Conservation (phyloP, 1,284 basidiomycete genomes). For the Moniliophthora roreri region DNA sequence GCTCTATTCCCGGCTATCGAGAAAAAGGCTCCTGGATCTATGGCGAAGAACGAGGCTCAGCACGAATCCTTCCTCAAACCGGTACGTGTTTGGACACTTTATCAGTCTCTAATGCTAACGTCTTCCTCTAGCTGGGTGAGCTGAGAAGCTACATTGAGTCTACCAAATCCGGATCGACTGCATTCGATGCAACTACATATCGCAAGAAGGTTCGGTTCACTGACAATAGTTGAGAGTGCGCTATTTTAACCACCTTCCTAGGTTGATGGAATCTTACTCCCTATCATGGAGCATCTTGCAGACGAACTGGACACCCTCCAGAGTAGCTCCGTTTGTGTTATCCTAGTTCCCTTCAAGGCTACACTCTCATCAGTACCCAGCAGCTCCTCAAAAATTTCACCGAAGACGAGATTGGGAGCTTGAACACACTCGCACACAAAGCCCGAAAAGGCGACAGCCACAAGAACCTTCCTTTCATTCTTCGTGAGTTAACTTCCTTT, state of each 20-base stretch:
- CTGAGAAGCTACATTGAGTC: constrained; percentile 16
- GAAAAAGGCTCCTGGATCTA: constrained; percentile 15
- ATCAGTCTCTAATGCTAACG: neutral
- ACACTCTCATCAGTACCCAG: neutral
- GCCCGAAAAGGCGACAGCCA: constrained; percentile 13
- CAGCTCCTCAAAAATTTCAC: constrained; percentile 17
- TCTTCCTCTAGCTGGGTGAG: constrained; percentile 11
- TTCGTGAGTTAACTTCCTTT: constrained; percentile 13
- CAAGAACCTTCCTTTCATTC: constrained; percentile 18
- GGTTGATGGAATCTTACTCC: constrained; percentile 17
- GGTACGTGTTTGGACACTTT: constrained; percentile 1
- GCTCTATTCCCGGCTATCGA: constrained; percentile 17
- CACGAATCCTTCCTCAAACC: constrained; percentile 17
- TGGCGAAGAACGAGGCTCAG: constrained; percentile 19
- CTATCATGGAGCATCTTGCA: constrained; percentile 21
- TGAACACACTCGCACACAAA: constrained; percentile 16
- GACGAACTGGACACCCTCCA: constrained; percentile 19
- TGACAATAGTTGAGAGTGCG: neutral
- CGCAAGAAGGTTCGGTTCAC: constrained; percentile 10
- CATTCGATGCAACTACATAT: constrained; percentile 14
- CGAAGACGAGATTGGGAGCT: constrained; percentile 14
- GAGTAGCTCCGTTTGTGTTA: constrained; percentile 6
- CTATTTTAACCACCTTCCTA: neutral
- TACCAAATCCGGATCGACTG: constrained; percentile 6
- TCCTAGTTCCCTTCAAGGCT: neutral